Base-by-base conservation (phyloP, 257 asterid genomes). In the Solanum pennellii region DNA sequence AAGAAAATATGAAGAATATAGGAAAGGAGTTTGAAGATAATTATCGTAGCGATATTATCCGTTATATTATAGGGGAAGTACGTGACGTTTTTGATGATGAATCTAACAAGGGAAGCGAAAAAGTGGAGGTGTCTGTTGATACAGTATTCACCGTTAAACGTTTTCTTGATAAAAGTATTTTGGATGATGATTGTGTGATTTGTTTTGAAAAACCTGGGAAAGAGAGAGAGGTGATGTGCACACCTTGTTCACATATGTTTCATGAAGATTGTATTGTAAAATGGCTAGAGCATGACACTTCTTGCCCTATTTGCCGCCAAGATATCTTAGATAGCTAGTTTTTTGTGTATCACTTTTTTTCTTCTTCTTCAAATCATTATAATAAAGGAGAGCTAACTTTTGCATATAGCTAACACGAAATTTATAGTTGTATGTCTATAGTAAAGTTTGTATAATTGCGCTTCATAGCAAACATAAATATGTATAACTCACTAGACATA, bases 221-320 rank as follows among this genome's bases (percentile, higher is more conserved):
- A 33, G 6, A n/a, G 71, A 0, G 29, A 4, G 14, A 0, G 20
- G 35, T 69, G 76, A 29, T 3, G 41, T 69, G 39, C 41, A 15
- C 76, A 69, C 76, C 75, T 6, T 89, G 91, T 37, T 52, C 31
- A 7, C 91, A 89, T 66, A 23, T 84, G 37, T 89, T 87, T 52
- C 91, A 89, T 45, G 56, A 68, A 9, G 20, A 42, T 6, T 89
- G 91, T 79, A 68, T 89, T 56, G 20, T 5, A 4, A 31, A 37
- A n/a, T 89, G 91, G 91, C 41, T 87, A 1, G 18, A 27, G 47
- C 18, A 16, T 25, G 62, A 80, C n/a, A 86, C n/a, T 29, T 69
- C 1, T 31, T 89, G 91, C 73, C 91, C 89, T 3, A 13, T 84
- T 25, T 89, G 89, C 16, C 88, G 88, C 0, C 56, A 18, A 4